phyloP scores from a whole-genome alignment of 2,329 filamentous ascomycete genomes.

The Ophiocordyceps camponoti-leonardi region DNA sequence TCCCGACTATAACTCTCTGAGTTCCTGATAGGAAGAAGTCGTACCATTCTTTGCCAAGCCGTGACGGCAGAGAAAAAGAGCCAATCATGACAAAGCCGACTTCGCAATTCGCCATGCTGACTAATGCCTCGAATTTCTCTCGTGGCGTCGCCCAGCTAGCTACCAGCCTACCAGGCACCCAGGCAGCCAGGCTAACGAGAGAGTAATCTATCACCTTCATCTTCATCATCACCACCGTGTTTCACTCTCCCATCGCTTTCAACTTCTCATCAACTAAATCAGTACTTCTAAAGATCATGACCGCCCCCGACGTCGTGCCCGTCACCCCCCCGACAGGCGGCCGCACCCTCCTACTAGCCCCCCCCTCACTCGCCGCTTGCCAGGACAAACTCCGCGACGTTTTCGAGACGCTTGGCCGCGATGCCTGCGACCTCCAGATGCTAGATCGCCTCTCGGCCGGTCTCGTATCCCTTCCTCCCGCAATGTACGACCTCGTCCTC shows the following conservation, averaged over 20 bases:
- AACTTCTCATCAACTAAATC: not conserved
- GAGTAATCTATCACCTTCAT: too few relatives aligned
- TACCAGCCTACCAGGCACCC: too few relatives aligned
- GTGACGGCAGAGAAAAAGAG: too few relatives aligned
- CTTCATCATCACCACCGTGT: too few relatives aligned
- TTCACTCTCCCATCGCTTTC: too few relatives aligned
- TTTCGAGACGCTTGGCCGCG: conserved; percentile 56
- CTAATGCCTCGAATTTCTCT: not conserved
- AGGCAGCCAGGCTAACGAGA: too few relatives aligned
- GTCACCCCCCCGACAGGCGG: conserved; percentile 11
- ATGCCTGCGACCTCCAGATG: conserved; percentile 84
- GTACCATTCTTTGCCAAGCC: too few relatives aligned
- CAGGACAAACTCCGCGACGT: conserved; percentile 59
- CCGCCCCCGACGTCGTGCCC: conserved; percentile 33
- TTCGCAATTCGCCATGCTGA: not conserved
- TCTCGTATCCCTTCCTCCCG: conserved; percentile 56
- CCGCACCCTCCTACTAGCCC: conserved; percentile 71
- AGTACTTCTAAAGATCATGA: too few relatives aligned
- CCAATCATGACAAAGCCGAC: not conserved
- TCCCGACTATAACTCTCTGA: too few relatives aligned
- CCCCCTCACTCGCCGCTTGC: conserved; percentile 75
- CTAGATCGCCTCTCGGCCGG: conserved; percentile 79
- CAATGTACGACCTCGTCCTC: conserved; percentile 71
- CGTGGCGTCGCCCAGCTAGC: not conserved
- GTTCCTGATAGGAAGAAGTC: too few relatives aligned